These are phyloP conservation scores for Fusarium continuum DNA, from an alignment of 2,329 filamentous ascomycete genomes.

Conservation along the genomic window DNA sequence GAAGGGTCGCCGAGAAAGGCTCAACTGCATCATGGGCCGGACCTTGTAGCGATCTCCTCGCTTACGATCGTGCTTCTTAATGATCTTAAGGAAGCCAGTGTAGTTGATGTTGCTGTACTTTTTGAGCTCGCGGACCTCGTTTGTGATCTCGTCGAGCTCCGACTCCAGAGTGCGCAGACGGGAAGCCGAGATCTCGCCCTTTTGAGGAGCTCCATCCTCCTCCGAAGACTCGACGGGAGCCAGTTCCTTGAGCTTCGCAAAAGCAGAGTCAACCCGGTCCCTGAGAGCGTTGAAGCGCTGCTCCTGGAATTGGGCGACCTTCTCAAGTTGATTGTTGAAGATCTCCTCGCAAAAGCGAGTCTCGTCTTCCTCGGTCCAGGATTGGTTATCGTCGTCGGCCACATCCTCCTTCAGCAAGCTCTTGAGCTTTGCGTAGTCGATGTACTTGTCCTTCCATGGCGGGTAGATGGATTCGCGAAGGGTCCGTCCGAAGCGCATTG, in stretches of 20 bases:
- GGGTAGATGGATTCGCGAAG: conserved; percentile 80
- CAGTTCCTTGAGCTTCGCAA: conserved; percentile 81
- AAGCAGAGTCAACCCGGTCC: conserved; percentile 62
- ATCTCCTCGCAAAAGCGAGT: conserved; percentile 93
- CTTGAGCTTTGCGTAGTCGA: conserved; percentile 96
- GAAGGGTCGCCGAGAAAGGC: conserved; percentile 87
- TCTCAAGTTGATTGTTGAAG: conserved; percentile 93
- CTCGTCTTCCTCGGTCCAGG: conserved; percentile 96
- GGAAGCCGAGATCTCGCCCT: conserved; percentile 58
- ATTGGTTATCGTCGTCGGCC: conserved; percentile 64
- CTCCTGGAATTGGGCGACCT: conserved; percentile 89
- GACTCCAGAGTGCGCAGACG: conserved; percentile 75
- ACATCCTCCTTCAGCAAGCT: conserved; percentile 81
- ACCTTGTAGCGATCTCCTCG: conserved; percentile 87
- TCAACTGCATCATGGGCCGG: conserved; percentile 89
- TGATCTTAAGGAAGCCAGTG: conserved; percentile 96
- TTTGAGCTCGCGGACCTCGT: conserved; percentile 91
- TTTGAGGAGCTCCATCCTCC: conserved; percentile 63
- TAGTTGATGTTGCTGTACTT: conserved; percentile 97
- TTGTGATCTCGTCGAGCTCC: conserved; percentile 87
- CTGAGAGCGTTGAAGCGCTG: conserved; percentile 72
- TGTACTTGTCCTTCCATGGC: conserved; percentile 93
- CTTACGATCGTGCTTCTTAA: conserved; percentile 98
- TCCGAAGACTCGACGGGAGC: conserved; percentile 58
- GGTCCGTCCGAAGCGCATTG: conserved; percentile 94